Percentiles rank a stretch among this genome's conserved stretches.
phyloP scores from a whole-genome alignment of 2,329 filamentous ascomycete species.

The Penicillium sp. region DNA sequence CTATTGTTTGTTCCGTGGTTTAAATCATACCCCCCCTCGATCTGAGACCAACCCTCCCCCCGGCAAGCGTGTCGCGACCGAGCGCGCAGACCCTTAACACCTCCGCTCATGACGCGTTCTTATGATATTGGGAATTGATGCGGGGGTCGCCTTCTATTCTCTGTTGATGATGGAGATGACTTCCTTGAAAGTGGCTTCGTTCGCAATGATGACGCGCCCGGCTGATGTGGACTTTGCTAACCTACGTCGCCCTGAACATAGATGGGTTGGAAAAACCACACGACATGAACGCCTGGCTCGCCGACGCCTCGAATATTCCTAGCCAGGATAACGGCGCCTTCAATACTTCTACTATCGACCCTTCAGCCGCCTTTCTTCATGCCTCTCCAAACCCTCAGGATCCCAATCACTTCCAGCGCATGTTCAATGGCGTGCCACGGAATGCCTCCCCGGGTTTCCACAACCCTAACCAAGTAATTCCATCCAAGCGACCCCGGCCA shows the following conservation, averaged over 20 bases:
- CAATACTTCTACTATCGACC: slow-evolving; percentile 49
- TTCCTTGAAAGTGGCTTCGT: slow-evolving; percentile 14
- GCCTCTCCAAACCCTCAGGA: slow-evolving; percentile 51
- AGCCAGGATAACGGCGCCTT: slow-evolving; percentile 54
- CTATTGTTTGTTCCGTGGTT: neutral
- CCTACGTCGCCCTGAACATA: slow-evolving; percentile 28
- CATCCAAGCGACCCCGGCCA: slow-evolving; percentile 82
- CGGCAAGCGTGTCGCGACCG: slow-evolving; percentile 26
- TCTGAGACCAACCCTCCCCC: slow-evolving; percentile 5
- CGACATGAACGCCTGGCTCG: slow-evolving; percentile 57
- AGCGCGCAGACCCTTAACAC: slow-evolving; percentile 27
- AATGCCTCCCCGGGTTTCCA: slow-evolving; percentile 79
- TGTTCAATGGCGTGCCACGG: slow-evolving; percentile 83
- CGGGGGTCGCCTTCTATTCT: neutral
- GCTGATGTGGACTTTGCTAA: slow-evolving; percentile 16
- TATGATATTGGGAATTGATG: slow-evolving; percentile 6
- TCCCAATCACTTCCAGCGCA: slow-evolving; percentile 58
- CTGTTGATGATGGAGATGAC: slow-evolving; percentile 22
- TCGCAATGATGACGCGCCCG: slow-evolving; percentile 27
- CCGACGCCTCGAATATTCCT: slow-evolving; percentile 51
- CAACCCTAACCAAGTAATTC: slow-evolving; percentile 78
- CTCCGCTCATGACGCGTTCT: slow-evolving; percentile 22
- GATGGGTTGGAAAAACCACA: slow-evolving; percentile 51
- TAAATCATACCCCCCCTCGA: neutral
- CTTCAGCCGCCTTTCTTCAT: slow-evolving; percentile 52